Percentiles rank a stretch among this genome's conserved stretches.
phyloP scores from a whole-genome alignment of 805 yeast species.

The Phaffomyces opuntiae region DNA sequence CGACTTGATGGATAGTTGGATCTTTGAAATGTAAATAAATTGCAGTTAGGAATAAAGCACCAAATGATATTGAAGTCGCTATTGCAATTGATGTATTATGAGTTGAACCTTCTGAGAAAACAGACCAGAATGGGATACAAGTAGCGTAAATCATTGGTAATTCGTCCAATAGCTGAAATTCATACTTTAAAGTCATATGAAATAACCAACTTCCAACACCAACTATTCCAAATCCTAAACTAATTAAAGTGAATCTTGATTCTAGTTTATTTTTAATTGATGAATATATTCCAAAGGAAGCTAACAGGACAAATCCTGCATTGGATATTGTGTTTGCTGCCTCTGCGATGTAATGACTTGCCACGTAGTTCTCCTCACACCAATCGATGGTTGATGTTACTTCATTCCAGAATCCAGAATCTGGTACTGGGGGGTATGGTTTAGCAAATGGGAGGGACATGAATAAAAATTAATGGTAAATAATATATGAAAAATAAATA shows the following conservation, averaged over 20 bases:
- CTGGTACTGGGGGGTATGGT: constrained; percentile 50
- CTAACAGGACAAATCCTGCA: constrained; percentile 45
- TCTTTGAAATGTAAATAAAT: constrained; percentile 67
- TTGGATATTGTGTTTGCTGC: constrained; percentile 84
- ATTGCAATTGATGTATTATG: constrained; percentile 32
- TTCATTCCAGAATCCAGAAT: constrained; percentile 69
- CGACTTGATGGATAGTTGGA: constrained; percentile 85
- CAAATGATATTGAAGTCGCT: constrained; percentile 40
- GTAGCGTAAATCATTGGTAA: constrained; percentile 98
- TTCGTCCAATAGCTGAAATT: constrained; percentile 88
- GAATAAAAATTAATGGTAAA: neutral
- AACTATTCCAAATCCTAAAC: constrained; percentile 77
- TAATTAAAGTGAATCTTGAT: constrained; percentile 58
- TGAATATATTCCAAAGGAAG: constrained; percentile 56
- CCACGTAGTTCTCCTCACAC: constrained; percentile 97
- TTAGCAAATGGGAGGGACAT: constrained; percentile 35
- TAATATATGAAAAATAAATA: neutral
- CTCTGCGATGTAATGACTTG: constrained; percentile 82
- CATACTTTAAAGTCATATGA: constrained; percentile 91
- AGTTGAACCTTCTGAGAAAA: constrained; percentile 53
- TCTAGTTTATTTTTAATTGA: constrained; percentile 59
- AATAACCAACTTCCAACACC: constrained; percentile 94
- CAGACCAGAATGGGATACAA: constrained; percentile 87
- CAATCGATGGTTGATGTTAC: constrained; percentile 96
- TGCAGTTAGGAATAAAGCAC: constrained; percentile 58